phyloP scores from a whole-genome alignment of 768 basidiomycete genomes.

The Hygrophoropsis aurantiaca region DNA sequence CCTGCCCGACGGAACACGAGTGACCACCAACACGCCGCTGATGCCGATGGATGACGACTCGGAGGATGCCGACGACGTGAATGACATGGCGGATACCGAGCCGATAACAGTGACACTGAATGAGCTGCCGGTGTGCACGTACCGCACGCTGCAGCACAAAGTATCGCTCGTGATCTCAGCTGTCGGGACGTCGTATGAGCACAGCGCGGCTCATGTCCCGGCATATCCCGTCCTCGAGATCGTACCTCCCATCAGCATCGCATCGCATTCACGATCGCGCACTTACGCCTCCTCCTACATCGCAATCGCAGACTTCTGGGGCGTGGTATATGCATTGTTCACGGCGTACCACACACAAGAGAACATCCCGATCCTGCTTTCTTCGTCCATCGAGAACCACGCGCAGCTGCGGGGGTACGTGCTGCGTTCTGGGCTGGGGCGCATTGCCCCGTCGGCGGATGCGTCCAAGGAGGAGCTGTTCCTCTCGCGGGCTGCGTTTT shows the following conservation, averaged over 20 bases:
- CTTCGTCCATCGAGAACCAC: constrained; percentile 25
- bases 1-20: no score
- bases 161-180: constrained; percentile 14
- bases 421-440: constrained; percentile 36
- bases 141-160: constrained; percentile 7
- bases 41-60: no score
- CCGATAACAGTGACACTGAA: constrained; percentile 5
- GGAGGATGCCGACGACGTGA: no score
- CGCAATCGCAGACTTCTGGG: constrained; percentile 39
- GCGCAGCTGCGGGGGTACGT: constrained; percentile 38
- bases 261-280: neutral
- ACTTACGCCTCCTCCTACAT: constrained; percentile 7
- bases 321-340: constrained; percentile 40
- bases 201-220: constrained; percentile 17
- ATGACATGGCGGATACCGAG: no score
- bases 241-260: neutral
- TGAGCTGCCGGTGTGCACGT: constrained; percentile 10
- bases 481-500: constrained; percentile 44
- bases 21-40: no score
- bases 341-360: constrained; percentile 38
- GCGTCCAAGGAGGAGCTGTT: constrained; percentile 29
- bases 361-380: constrained; percentile 38
- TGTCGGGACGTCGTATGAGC: constrained; percentile 18
- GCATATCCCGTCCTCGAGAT: constrained; percentile 19
- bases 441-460: constrained; percentile 10